Percentiles rank a stretch among this genome's conserved stretches.
phyloP scores from a whole-genome alignment of 1,284 basidiomycete genomes.

The Sporisorium scitamineum region DNA sequence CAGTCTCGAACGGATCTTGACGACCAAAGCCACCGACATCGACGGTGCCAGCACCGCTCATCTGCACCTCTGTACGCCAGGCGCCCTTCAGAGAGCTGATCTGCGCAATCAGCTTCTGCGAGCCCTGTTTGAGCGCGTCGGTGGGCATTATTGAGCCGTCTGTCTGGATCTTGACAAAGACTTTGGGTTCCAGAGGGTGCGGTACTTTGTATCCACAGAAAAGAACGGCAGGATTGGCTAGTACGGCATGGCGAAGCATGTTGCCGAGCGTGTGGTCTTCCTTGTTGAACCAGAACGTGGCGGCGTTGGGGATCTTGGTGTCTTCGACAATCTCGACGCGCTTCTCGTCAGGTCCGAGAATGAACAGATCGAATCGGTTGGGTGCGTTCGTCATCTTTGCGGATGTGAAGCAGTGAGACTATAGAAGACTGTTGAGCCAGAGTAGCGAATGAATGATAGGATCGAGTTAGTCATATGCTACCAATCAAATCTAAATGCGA shows the following conservation, averaged over 20 bases:
- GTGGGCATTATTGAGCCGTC: conserved; percentile 87
- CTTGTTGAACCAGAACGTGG: conserved; percentile 91
- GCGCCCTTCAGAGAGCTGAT: conserved; percentile 73
- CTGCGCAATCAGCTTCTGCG: conserved; percentile 83
- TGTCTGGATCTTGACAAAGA: conserved; percentile 94
- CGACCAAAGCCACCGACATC: conserved; percentile 38
- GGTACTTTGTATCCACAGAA: conserved; percentile 99
- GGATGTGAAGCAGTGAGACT: neutral
- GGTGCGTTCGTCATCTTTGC: conserved; percentile 78
- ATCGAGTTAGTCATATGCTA: conserved; percentile 13
- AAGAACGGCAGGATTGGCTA: conserved; percentile 71
- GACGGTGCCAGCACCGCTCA: conserved; percentile 53
- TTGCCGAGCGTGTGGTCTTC: conserved; percentile 97
- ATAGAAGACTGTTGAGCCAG: neutral
- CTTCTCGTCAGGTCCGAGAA: conserved; percentile 91
- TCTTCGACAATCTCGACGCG: conserved; percentile 91
- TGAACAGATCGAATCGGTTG: conserved; percentile 88
- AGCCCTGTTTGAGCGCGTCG: conserved; percentile 85
- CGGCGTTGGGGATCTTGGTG: conserved; percentile 96
- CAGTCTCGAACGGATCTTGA: conserved; percentile 38
- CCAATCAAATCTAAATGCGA: neutral
- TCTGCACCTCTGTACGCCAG: conserved; percentile 72
- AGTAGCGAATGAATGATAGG: neutral
- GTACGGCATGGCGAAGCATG: conserved; percentile 82
- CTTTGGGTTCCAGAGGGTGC: conserved; percentile 93